Conservation (phyloP, 306 rosid genomes). For the Calophaca sinica region DNA sequence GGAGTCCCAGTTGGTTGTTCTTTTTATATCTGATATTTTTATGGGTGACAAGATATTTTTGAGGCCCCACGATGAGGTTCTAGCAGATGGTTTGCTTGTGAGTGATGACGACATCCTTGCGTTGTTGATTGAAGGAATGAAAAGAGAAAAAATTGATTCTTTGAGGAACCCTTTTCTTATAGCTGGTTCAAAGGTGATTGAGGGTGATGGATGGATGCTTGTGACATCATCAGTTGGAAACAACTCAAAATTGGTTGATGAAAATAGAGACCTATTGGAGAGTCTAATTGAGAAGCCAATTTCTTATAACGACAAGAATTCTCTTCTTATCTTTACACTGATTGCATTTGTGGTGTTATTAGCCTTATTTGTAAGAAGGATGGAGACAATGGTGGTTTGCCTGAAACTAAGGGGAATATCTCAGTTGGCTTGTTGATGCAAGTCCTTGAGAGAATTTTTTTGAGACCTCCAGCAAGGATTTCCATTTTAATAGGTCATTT, state of each 20-base stretch:
- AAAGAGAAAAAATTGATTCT: slow-evolving; percentile 37
- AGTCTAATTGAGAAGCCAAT: slow-evolving; percentile 56
- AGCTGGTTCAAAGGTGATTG: slow-evolving; percentile 58
- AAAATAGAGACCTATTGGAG: slow-evolving; percentile 48
- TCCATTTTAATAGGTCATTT: slow-evolving; percentile 52
- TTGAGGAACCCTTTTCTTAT: slow-evolving; percentile 59
- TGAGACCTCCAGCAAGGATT: slow-evolving; percentile 57
- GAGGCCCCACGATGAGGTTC: slow-evolving; percentile 58
- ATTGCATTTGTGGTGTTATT: slow-evolving; percentile 53
- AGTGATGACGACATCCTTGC: slow-evolving; percentile 32
- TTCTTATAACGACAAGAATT: slow-evolving; percentile 47
- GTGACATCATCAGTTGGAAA: slow-evolving; percentile 57
- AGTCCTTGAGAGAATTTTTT: slow-evolving; percentile 44
- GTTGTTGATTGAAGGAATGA: slow-evolving; percentile 46
- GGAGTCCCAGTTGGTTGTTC: accelerated
- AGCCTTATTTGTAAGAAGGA: slow-evolving; percentile 53
- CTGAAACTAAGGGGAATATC: slow-evolving; percentile 66
- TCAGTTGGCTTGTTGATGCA: slow-evolving; percentile 47
- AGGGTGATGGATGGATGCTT: slow-evolving; percentile 63
- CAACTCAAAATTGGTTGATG: slow-evolving; percentile 27
- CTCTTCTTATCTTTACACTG: slow-evolving; percentile 46
- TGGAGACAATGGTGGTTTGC: slow-evolving; percentile 50
- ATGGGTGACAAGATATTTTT: slow-evolving; percentile 56
- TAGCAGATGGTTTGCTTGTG: slow-evolving; percentile 66
- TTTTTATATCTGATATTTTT: slow-evolving; percentile 43